Evolutionary conservation across 768 basidiomycete species (phyloP).

Genomic region (Zangia roseola): DNA sequence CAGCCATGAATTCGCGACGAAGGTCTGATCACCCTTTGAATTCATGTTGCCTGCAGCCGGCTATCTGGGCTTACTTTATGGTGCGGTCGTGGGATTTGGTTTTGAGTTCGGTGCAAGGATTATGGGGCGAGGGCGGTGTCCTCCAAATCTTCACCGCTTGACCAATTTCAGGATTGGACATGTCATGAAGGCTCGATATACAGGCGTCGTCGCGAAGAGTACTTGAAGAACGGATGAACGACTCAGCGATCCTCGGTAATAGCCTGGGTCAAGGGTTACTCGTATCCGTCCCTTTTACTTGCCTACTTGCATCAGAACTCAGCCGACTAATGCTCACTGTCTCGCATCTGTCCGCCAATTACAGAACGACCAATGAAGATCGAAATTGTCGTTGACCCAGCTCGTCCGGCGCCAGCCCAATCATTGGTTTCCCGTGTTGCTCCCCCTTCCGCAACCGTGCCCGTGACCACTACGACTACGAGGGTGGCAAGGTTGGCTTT

Average conservation of each 20-base stretch:
- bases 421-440: slow-evolving; percentile 85
- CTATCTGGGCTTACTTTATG: slow-evolving; percentile 25
- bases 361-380: slow-evolving; percentile 98
- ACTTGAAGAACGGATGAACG: slow-evolving; percentile 26
- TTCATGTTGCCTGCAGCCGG: slow-evolving; percentile 26
- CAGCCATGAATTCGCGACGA: slow-evolving; percentile 21
- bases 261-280: slow-evolving; percentile 27
- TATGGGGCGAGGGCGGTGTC: slow-evolving; percentile 27
- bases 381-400: slow-evolving; percentile 92
- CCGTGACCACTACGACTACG: slow-evolving; percentile 15
- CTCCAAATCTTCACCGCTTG: slow-evolving; percentile 34
- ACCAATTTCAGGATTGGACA: slow-evolving; percentile 34
- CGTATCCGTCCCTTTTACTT: slow-evolving; percentile 46
- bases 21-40: slow-evolving; percentile 32
- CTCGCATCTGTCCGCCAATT: slow-evolving; percentile 34
- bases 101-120: slow-evolving; percentile 33
- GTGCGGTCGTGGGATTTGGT: slow-evolving; percentile 34
- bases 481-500: slow-evolving; percentile 37
- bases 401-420: slow-evolving; percentile 55
- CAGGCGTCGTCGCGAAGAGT: slow-evolving; percentile 21
- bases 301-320: slow-evolving; percentile 35
- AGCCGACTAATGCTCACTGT: slow-evolving; percentile 36
- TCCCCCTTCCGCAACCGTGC: slow-evolving; percentile 48
- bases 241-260: slow-evolving; percentile 23
- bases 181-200: slow-evolving; percentile 26